phyloP scores from a whole-genome alignment of 2,329 filamentous ascomycete genomes.

The Penicillium sp. region DNA sequence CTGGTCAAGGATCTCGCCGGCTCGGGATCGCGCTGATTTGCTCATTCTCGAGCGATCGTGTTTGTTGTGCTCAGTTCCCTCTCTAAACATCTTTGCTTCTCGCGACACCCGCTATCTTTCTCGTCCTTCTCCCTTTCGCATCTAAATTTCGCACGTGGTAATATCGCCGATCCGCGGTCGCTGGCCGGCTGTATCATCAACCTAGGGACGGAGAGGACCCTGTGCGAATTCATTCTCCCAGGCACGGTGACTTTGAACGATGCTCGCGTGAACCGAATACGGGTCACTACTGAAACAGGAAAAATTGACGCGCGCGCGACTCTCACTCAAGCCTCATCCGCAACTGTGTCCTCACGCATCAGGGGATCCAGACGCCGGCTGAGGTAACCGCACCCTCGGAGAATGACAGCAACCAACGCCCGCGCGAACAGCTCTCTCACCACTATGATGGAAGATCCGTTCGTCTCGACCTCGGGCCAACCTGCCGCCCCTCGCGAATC shows the following conservation, averaged over 20 bases:
- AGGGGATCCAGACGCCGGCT: constrained; percentile 28
- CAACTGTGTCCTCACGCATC: constrained; percentile 27
- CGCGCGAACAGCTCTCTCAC: constrained; percentile 26
- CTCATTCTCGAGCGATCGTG: constrained; percentile 14
- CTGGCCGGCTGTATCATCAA: constrained; percentile 36
- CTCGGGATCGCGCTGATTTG: constrained; percentile 22
- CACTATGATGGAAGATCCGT: constrained; percentile 58
- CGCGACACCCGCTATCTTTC: constrained; percentile 17
- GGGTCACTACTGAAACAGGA: constrained; percentile 16
- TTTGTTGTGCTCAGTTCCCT: constrained; percentile 22
- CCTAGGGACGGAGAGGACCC: constrained; percentile 6
- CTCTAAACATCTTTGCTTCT: constrained; percentile 14
- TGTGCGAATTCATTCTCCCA: constrained; percentile 17
- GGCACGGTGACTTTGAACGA: constrained; percentile 32
- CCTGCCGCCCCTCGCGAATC: constrained; percentile 47
- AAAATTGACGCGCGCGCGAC: constrained; percentile 28
- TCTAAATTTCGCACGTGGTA: constrained; percentile 15
- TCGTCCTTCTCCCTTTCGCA: constrained; percentile 12
- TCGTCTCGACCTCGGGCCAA: constrained; percentile 55
- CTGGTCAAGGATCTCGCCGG: constrained; percentile 20
- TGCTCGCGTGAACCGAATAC: constrained; percentile 32
- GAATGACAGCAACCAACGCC: constrained; percentile 22
- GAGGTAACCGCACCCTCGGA: constrained; percentile 16
- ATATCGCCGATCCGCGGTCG: constrained; percentile 30
- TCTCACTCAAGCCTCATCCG: constrained; percentile 25